These are phyloP conservation scores for Atalantia buxifolia DNA, from an alignment of 345 rosid species.

Conservation along the genomic window DNA sequence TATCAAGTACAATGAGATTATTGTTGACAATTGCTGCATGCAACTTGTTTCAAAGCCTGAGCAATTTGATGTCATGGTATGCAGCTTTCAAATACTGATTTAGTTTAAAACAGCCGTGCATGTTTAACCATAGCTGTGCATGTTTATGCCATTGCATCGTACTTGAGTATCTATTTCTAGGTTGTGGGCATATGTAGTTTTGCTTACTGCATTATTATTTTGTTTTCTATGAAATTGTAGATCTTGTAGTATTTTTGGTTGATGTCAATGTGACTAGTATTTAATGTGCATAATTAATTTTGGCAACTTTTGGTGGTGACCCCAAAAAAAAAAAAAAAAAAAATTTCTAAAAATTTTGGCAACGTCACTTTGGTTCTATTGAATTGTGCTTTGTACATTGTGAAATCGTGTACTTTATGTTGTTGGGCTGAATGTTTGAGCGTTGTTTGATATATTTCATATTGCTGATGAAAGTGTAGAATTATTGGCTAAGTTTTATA, in stretches of 20 bases:
- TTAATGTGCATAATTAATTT: not conserved
- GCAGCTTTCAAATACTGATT: conserved; percentile 1
- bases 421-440: not conserved
- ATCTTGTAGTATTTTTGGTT: not conserved
- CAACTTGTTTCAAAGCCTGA: conserved; percentile 97
- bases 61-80: conserved; percentile 97
- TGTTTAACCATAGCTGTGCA: not conserved
- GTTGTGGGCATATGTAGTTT: not conserved
- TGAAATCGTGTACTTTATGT: not conserved
- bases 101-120: not conserved
- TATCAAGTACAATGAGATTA: conserved; percentile 79
- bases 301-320: not conserved
- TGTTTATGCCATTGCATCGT: not conserved
- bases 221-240: not conserved
- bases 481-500: not conserved
- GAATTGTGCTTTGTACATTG: not conserved
- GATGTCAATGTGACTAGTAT: not conserved
- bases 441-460: not conserved
- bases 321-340: too few species aligned
- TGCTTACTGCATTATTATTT: not conserved
- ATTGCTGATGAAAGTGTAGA: not conserved
- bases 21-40: conserved; percentile 97
- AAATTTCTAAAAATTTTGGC: not conserved
- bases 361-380: not conserved
- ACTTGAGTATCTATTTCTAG: not conserved